Percentiles rank a stretch among this genome's conserved stretches.
Evolutionary conservation across 352 stramenopile species (phyloP).

Genomic region (Plasmopara halstedii): DNA sequence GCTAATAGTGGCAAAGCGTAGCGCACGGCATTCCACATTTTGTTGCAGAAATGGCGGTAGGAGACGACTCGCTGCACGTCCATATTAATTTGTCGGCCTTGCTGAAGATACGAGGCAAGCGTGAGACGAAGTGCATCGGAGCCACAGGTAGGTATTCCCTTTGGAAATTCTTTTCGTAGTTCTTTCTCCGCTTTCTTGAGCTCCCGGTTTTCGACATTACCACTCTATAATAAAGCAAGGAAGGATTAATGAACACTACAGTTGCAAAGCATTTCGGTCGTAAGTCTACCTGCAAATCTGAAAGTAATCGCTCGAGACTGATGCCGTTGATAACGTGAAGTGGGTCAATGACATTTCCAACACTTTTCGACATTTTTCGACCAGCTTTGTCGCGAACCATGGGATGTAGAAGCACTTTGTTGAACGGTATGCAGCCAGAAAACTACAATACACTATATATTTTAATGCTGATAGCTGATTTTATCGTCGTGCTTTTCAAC

Average conservation of each 20-base stretch:
- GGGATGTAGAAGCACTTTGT: conserved; percentile 97
- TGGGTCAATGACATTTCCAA: conserved; percentile 99
- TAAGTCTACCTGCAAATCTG: conserved; percentile 79
- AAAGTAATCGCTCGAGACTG: conserved; percentile 88
- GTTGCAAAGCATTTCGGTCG: background rate
- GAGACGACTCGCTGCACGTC: conserved; percentile 78
- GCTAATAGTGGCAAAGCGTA: conserved; percentile 65
- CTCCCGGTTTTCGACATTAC: conserved; percentile 84
- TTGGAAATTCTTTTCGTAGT: conserved; percentile 94
- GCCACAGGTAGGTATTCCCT: conserved; percentile 97
- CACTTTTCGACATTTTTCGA: conserved; percentile 99
- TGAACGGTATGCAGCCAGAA: conserved; percentile 95
- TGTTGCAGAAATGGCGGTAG: conserved; percentile 86
- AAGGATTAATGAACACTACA: no score
- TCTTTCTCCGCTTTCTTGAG: conserved; percentile 95
- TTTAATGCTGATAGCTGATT: background rate
- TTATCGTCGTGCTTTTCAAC: background rate
- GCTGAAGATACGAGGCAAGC: conserved; percentile 91
- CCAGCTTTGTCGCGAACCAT: conserved; percentile 99
- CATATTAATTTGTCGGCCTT: conserved; percentile 87
- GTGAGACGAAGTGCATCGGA: conserved; percentile 97
- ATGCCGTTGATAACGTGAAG: conserved; percentile 98
- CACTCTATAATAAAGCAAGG: no score
- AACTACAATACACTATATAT: conserved; percentile 30
- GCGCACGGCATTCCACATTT: conserved; percentile 82